phyloP scores from a whole-genome alignment of 352 stramenopile genomes.

The Globisporangium middletonii region DNA sequence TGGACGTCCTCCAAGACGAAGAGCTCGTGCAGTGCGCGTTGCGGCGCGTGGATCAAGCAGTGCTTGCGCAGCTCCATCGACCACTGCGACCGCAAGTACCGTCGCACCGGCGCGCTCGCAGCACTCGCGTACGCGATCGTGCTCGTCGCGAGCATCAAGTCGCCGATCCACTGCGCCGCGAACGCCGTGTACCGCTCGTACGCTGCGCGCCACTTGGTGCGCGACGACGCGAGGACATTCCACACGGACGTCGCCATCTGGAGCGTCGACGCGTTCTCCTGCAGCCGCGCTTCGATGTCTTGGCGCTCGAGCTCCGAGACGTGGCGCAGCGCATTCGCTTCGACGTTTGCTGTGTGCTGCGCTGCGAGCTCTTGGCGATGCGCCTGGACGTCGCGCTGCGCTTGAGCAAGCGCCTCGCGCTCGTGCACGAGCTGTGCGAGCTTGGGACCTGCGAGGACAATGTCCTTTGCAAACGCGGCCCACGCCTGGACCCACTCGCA shows the following conservation, averaged over 20 bases:
- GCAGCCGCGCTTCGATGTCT: conserved; percentile 37
- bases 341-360: conserved; percentile 28
- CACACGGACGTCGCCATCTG: conserved; percentile 47
- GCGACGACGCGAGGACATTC: conserved; percentile 43
- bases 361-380: conserved; percentile 29
- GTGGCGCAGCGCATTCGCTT: conserved; percentile 30
- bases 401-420: conserved; percentile 28
- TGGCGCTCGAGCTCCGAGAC: conserved; percentile 47
- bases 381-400: conserved; percentile 25
- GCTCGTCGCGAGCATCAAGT: conserved; percentile 60
- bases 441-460: conserved; percentile 55
- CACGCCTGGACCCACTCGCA: conserved; percentile 67
- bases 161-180: conserved; percentile 34
- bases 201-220: conserved; percentile 29
- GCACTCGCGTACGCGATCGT: conserved; percentile 39
- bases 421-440: conserved; percentile 44
- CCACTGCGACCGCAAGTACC: conserved; percentile 33
- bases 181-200: conserved; percentile 42
- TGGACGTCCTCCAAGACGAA: conserved; percentile 29
- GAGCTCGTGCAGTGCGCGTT: conserved; percentile 16
- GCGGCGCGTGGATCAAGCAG: conserved; percentile 26
- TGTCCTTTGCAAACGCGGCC: conserved; percentile 32
- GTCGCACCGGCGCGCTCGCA: conserved; percentile 10
- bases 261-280: conserved; percentile 45
- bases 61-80: conserved; percentile 20